Evolutionary conservation across 805 yeast species (phyloP), one percentile per base, ranked within the genome.

Genomic region (Metschnikowia sp.): DNA sequence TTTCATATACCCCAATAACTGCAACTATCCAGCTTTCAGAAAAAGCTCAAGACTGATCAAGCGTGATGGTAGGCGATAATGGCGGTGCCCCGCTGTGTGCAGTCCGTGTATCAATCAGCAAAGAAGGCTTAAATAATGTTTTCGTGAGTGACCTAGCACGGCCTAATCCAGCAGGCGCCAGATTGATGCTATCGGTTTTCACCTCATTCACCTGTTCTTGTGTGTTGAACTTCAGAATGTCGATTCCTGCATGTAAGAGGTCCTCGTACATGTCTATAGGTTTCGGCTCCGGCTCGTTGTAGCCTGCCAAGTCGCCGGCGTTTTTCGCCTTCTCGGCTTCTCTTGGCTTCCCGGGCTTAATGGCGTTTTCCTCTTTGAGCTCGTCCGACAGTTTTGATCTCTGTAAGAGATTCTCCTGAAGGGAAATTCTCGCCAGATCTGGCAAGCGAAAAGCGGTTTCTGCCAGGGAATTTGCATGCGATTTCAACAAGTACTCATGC

Each of bases 391-490:
- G 67, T 42, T 65, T 67, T 5, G 70, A 65, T 42, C 66, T 49
- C n/a, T 57, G 55, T 35, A 72, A 54, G 28, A 72, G 61, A 50
- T 71, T 70, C 46, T 70, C 74, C 53, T 70, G 76, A 28, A 70
- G 57, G 7, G 66, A 52, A 5, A 71, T 48, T 44, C 66, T 66
- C 11, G 63, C 60, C 26, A 57, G 47, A 7, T 52, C 48, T 6
- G 58, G 59, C 43, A 54, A 47, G 8, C 39, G 22, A 18, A 53
- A 44, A 7, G 32, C 38, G 6, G 30, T 9, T 10, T 31, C 31
- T 22, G 18, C 33, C 3, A 31, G 32, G 9, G 44, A 9, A 28
- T 35, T 35, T 40, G 12, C 11, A 13, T 51, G 46, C 29, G 57
- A 48, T 7, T 48, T 32, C 12, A 36, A 40, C 43, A 70, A 57